Conservation (phyloP, 2,329 filamentous ascomycete species). For the Exophiala phaeomuriformis region DNA sequence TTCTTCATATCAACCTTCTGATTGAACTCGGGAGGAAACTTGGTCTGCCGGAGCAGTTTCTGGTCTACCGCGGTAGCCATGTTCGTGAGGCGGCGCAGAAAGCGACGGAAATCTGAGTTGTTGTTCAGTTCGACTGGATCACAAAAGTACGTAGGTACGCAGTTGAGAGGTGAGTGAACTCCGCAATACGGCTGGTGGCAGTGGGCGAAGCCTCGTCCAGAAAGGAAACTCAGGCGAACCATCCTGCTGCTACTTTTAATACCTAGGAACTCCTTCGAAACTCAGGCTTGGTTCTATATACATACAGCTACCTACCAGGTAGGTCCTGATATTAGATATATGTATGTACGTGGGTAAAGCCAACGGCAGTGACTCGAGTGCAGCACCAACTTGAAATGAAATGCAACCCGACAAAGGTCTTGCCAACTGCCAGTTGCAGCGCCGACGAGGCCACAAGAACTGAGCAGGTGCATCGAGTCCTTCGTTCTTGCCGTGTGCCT, state of each 20-base stretch:
- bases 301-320: too few relatives aligned
- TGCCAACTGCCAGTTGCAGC: too few relatives aligned
- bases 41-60: slow-evolving; percentile 82
- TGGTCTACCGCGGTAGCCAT: slow-evolving; percentile 65
- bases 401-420: too few relatives aligned
- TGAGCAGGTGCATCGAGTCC: background rate
- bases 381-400: too few relatives aligned
- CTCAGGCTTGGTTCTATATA: too few relatives aligned
- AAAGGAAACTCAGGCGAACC: slow-evolving; percentile 13
- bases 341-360: too few relatives aligned
- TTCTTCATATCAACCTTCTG: slow-evolving; percentile 96
- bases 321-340: too few relatives aligned
- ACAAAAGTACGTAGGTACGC: too few relatives aligned
- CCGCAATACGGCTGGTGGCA: background rate
- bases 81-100: background rate
- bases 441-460: background rate
- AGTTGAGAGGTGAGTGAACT: background rate
- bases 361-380: too few relatives aligned
- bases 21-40: slow-evolving; percentile 88
- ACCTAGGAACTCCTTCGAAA: too few relatives aligned
- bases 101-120: background rate
- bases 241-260: too few relatives aligned
- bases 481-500: background rate
- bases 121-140: background rate
- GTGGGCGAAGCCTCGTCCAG: background rate